A percentile compares a stretch with the other conserved stretches of the same genome.
Conservation (phyloP, 2,329 filamentous ascomycete species). For the Apiospora arundinis region DNA sequence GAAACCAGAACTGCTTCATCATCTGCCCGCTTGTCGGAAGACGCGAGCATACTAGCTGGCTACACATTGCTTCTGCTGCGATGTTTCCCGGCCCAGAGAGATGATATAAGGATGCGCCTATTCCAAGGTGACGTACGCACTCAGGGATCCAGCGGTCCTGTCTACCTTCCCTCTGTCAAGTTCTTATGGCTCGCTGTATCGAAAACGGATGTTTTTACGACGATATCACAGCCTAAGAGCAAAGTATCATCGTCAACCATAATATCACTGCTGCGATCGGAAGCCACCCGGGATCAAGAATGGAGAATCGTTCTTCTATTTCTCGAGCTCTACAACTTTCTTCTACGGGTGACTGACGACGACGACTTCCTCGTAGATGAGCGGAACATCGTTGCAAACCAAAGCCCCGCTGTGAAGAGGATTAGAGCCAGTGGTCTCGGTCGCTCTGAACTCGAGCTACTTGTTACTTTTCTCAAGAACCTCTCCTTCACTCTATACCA, state of each 20-base stretch:
- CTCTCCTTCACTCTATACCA: constrained; percentile 89
- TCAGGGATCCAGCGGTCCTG: constrained; percentile 42
- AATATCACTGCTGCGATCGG: constrained; percentile 36
- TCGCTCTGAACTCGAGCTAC: constrained; percentile 71
- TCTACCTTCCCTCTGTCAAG: constrained; percentile 69
- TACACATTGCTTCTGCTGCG: constrained; percentile 86
- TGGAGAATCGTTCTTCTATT: constrained; percentile 92
- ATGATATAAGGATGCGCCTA: constrained; percentile 94
- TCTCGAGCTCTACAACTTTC: constrained; percentile 91
- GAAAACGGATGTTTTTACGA: constrained; percentile 49
- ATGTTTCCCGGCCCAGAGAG: constrained; percentile 80
- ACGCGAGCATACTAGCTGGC: constrained; percentile 78
- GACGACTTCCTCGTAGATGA: constrained; percentile 85
- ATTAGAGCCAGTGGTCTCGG: constrained; percentile 71
- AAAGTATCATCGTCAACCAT: constrained; percentile 36
- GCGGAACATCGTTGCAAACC: constrained; percentile 46
- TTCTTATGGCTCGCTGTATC: constrained; percentile 79
- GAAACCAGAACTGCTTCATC: constrained; percentile 38
- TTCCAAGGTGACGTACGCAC: constrained; percentile 74
- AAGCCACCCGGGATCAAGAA: constrained; percentile 63
- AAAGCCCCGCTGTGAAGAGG: constrained; percentile 50
- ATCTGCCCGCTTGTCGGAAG: constrained; percentile 51
- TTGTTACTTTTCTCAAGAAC: constrained; percentile 89
- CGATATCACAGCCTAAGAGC: constrained; percentile 40
- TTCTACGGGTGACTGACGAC: constrained; percentile 91